These are phyloP conservation scores for Austroboletus niveus DNA, from an alignment of 1,284 basidiomycete species.

Conservation along the genomic window DNA sequence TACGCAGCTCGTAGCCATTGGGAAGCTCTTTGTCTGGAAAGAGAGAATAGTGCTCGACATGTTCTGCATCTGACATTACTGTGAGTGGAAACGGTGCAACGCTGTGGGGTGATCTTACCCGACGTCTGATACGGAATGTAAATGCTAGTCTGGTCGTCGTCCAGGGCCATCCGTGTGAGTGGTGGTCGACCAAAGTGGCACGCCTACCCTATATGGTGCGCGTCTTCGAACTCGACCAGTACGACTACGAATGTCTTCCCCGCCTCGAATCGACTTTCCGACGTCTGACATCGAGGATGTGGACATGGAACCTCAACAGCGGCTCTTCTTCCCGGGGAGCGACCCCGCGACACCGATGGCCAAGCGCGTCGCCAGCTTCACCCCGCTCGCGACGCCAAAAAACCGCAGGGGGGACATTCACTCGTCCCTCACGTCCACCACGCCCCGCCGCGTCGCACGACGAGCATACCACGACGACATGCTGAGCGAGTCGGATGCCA, in stretches of 20 bases:
- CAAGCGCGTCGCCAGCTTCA: conserved; percentile 40
- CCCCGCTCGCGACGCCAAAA: conserved; percentile 24
- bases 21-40: conserved; percentile 38
- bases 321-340: conserved; percentile 30
- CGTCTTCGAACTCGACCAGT: conserved; percentile 4
- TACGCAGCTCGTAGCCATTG: conserved; percentile 41
- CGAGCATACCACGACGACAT: conserved; percentile 22
- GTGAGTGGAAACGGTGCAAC: not conserved
- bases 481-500: conserved; percentile 48
- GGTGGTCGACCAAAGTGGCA: not conserved
- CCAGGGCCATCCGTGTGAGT: conserved; percentile 8
- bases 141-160: conserved; percentile 33
- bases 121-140: conserved; percentile 33
- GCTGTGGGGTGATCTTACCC: conserved; percentile 22
- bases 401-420: conserved; percentile 29
- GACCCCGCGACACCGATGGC: conserved; percentile 54
- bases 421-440: conserved; percentile 25
- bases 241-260: conserved; percentile 59
- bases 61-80: conserved; percentile 13
- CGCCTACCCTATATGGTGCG: conserved; percentile 33
- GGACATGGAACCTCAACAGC: conserved; percentile 45
- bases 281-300: conserved; percentile 57
- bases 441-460: conserved; percentile 21
- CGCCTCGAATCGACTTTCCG: conserved; percentile 65
- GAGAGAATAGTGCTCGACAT: conserved; percentile 16